A percentile compares a stretch with the other conserved stretches of the same genome.
These are phyloP conservation scores for Waltergamsia citrina DNA, from an alignment of 2,329 filamentous ascomycete species.

Conservation along the genomic window DNA sequence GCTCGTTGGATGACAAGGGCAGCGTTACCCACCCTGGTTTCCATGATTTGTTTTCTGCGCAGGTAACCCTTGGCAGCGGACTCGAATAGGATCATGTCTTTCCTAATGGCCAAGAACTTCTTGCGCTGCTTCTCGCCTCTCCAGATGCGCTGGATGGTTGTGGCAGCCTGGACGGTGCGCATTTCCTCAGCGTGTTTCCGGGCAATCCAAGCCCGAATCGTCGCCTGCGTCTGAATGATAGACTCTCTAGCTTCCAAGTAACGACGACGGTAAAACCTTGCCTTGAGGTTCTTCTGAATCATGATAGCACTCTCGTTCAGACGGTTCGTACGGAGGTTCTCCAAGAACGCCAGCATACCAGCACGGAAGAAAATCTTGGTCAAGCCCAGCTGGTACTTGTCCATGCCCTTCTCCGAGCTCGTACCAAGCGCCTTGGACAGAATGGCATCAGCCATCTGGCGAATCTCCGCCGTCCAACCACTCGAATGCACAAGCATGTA, in stretches of 20 bases:
- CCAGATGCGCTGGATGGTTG: conserved; percentile 93
- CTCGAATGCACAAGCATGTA: conserved; percentile 93
- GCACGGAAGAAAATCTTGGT: conserved; percentile 99
- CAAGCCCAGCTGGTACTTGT: conserved; percentile 95
- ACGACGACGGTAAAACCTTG: conserved; percentile 88
- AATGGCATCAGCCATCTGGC: conserved; percentile 89
- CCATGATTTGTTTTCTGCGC: conserved; percentile 82
- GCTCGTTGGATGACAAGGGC: conserved; percentile 82
- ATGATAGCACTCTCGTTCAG: conserved; percentile 92
- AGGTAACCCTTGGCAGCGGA: conserved; percentile 87
- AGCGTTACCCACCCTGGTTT: conserved; percentile 87
- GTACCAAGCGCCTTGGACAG: conserved; percentile 79
- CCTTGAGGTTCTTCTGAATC: conserved; percentile 96
- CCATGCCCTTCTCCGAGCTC: conserved; percentile 61
- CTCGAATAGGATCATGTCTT: conserved; percentile 80
- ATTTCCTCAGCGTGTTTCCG: conserved; percentile 71
- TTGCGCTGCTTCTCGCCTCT: conserved; percentile 85
- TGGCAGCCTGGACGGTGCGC: conserved; percentile 77
- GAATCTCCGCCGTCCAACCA: conserved; percentile 88
- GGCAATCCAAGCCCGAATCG: conserved; percentile 68
- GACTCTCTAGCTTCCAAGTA: conserved; percentile 81
- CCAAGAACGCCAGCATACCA: conserved; percentile 95
- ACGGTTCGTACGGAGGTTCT: conserved; percentile 83
- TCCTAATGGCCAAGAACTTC: conserved; percentile 66
- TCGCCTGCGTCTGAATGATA: conserved; percentile 71